Evolutionary conservation across 139 green algal species (phyloP).

Genomic region (Closterium sp.): DNA sequence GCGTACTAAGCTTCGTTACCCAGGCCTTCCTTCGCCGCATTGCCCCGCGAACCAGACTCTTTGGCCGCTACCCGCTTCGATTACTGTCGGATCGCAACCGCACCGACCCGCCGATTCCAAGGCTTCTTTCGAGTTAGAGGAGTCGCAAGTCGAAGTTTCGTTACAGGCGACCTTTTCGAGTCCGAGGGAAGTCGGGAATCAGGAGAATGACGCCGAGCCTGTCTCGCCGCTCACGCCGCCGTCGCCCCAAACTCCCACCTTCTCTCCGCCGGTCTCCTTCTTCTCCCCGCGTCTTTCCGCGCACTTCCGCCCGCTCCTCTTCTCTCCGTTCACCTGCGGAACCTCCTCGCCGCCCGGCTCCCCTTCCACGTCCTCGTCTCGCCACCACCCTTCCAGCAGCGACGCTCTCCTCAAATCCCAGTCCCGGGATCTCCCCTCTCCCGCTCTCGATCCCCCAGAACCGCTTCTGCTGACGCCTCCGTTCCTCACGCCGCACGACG

Average conservation of each 20-base stretch:
- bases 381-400: not conserved
- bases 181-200: not conserved
- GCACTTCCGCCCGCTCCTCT: not conserved
- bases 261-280: not conserved
- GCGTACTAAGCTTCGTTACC: not conserved
- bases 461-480: not conserved
- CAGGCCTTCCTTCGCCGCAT: not conserved
- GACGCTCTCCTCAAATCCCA: not conserved
- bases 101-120: not conserved
- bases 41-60: not conserved
- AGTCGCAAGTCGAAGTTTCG: not conserved
- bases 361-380: not conserved
- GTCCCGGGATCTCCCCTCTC: not conserved
- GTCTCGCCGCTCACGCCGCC: not conserved
- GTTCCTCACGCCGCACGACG: not conserved
- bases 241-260: not conserved
- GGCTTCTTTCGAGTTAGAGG: not conserved
- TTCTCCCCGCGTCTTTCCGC: not conserved
- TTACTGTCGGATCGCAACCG: not conserved
- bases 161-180: not conserved
- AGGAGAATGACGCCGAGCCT: not conserved
- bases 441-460: not conserved
- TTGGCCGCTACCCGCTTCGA: not conserved
- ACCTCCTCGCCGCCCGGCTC: not conserved
- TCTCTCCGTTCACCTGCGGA: not conserved